Conservation (phyloP, 2,329 filamentous ascomycete species). For the Apiospora hydei region DNA sequence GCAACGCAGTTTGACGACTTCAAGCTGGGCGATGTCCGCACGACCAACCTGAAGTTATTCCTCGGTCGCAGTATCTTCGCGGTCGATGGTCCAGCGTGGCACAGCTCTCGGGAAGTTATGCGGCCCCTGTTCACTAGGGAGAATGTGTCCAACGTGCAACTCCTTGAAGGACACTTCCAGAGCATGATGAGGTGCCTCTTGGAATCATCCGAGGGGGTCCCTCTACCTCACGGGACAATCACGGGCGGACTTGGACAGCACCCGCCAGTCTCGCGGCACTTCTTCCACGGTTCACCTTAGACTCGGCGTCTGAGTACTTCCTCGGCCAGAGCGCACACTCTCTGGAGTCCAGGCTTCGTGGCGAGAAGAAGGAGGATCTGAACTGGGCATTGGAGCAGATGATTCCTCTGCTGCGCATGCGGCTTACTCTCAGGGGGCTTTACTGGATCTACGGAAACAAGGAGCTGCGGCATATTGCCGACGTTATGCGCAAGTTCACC, state of each 20-base stretch:
- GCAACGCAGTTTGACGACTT: conserved; percentile 52
- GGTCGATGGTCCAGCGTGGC: conserved; percentile 7
- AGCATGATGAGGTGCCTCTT: conserved; percentile 6
- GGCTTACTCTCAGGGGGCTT: neutral
- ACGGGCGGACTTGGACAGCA: conserved; percentile 11
- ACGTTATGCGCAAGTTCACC: conserved; percentile 2
- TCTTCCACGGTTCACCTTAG: conserved; percentile 61
- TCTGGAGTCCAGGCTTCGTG: neutral
- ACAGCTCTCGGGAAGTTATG: conserved; percentile 6
- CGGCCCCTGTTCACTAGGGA: conserved; percentile 4
- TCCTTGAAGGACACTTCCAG: conserved; percentile 9
- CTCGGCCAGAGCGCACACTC: conserved; percentile 55
- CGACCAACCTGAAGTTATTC: conserved; percentile 27
- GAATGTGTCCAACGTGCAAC: conserved; percentile 6
- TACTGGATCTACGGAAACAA: conserved; percentile 8
- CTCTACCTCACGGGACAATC: neutral
- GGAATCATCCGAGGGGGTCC: neutral
- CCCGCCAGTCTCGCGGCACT: conserved; percentile 40
- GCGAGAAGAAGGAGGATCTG: conserved; percentile 1
- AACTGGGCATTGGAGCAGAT: conserved; percentile 20
- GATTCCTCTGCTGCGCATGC: conserved; percentile 17
- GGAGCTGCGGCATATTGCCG: neutral
- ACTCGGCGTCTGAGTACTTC: conserved; percentile 62
- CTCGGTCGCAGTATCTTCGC: conserved; percentile 28
- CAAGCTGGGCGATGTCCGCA: conserved; percentile 33